A percentile compares a stretch with the other conserved stretches of the same genome.
Conservation (phyloP, 2,329 filamentous ascomycete genomes). For the Lasiodiplodia citricola region DNA sequence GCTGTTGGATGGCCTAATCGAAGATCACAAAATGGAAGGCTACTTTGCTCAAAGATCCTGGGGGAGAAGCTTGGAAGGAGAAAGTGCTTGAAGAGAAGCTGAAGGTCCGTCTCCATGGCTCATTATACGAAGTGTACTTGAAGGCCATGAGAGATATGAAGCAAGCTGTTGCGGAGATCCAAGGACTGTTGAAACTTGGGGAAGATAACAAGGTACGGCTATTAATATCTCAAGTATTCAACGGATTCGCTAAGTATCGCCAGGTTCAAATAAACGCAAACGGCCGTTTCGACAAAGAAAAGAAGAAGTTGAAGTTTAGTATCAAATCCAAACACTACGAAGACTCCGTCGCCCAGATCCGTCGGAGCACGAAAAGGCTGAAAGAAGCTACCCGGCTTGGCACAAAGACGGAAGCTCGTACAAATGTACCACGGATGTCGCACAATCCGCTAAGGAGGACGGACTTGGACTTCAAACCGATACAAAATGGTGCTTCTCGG, state of each 20-base stretch:
- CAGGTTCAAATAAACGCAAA: not conserved
- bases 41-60: slow-evolving; percentile 32
- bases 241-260: not conserved
- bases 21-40: slow-evolving; percentile 30
- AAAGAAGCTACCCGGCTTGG: not conserved
- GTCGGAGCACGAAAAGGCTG: not conserved
- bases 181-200: not conserved
- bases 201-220: not conserved
- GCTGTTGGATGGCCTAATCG: slow-evolving; percentile 33
- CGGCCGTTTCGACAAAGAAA: not conserved
- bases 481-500: not conserved
- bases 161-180: not conserved
- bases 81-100: not conserved
- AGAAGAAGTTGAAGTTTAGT: not conserved
- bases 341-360: not conserved
- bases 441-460: not conserved
- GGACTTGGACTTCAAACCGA: not conserved
- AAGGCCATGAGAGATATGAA: not conserved
- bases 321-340: not conserved
- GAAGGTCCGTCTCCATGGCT: not conserved
- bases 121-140: not conserved
- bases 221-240: not conserved
- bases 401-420: not conserved
- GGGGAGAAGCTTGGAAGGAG: slow-evolving; percentile 33
- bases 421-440: not conserved